These are phyloP conservation scores for Trametes coccinea DNA, from an alignment of 768 basidiomycete species.

Conservation along the genomic window DNA sequence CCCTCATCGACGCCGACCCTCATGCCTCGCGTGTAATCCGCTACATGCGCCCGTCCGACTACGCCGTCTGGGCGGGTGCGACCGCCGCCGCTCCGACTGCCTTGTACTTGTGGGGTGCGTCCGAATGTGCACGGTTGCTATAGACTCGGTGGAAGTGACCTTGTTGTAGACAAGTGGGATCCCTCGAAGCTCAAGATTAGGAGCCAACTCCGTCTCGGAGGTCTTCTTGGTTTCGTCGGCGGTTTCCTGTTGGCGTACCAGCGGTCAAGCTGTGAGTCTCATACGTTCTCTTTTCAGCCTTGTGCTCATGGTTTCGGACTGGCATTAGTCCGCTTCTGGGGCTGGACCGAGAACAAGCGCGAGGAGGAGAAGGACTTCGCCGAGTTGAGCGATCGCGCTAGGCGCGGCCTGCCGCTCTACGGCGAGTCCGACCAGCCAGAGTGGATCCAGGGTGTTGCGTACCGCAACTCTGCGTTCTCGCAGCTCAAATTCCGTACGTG, in stretches of 20 bases:
- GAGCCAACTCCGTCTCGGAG: constrained; percentile 54
- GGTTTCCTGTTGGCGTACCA: constrained; percentile 96
- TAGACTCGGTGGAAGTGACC: not conserved
- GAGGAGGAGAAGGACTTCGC: constrained; percentile 77
- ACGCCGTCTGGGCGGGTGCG: constrained; percentile 76
- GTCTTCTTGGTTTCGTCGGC: constrained; percentile 80
- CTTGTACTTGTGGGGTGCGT: constrained; percentile 80
- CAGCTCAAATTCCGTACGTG: constrained; percentile 86
- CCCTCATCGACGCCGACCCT: constrained; percentile 93
- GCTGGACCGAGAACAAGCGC: constrained; percentile 85
- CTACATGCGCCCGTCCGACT: constrained; percentile 88
- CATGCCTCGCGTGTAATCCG: constrained; percentile 83
- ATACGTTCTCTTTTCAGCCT: not conserved
- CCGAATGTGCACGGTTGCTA: not conserved
- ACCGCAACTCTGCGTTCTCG: constrained; percentile 88
- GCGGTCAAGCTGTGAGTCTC: constrained; percentile 74
- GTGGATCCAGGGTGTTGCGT: constrained; percentile 86
- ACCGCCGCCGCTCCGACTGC: constrained; percentile 83
- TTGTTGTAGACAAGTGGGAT: constrained; percentile 46
- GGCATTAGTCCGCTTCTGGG: constrained; percentile 84
- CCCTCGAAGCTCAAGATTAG: constrained; percentile 40
- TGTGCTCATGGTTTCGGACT: not conserved
- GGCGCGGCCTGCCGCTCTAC: constrained; percentile 82
- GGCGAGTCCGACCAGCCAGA: constrained; percentile 78
- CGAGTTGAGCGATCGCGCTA: constrained; percentile 75